These are phyloP conservation scores for Colletotrichum australisinense DNA, from an alignment of 2,329 filamentous ascomycete genomes.

Conservation along the genomic window DNA sequence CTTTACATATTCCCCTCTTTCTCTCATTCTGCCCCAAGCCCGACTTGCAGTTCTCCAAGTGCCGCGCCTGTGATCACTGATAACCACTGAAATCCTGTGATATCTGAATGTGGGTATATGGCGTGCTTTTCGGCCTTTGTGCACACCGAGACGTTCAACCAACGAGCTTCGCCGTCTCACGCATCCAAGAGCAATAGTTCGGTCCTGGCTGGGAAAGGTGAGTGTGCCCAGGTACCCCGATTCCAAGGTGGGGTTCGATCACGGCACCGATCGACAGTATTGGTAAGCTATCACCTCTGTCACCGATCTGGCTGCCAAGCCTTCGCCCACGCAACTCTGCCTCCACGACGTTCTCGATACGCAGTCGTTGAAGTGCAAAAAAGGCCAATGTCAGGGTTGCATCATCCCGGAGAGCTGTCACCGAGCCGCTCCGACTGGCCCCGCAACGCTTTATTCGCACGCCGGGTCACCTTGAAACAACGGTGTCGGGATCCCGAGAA, in stretches of 20 bases:
- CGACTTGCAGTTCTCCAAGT: too few species aligned
- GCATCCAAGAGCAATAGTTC: constrained; percentile 6
- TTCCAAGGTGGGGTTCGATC: constrained; percentile 12
- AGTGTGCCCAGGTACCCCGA: not conserved
- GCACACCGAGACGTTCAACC: not conserved
- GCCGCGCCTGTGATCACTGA: not conserved
- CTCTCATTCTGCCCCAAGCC: constrained; percentile 6
- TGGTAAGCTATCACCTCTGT: not conserved
- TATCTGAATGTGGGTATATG: constrained; percentile 30
- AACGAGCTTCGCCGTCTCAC: constrained; percentile 13
- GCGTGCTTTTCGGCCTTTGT: constrained; percentile 30
- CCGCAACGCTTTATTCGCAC: not conserved
- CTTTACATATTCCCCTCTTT: constrained; percentile 2
- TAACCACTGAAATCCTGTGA: not conserved
- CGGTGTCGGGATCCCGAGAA: not conserved
- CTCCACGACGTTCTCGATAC: not conserved
- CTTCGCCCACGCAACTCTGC: not conserved
- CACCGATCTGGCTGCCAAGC: not conserved
- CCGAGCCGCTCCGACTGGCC: not conserved
- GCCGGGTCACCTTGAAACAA: not conserved
- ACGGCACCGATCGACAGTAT: constrained; percentile 7
- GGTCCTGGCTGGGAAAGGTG: constrained; percentile 12
- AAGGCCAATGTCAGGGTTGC: not conserved
- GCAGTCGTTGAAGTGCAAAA: not conserved
- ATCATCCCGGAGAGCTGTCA: not conserved